Conservation (phyloP, 2,329 filamentous ascomycete genomes). For the Elsinoe necatrix region DNA sequence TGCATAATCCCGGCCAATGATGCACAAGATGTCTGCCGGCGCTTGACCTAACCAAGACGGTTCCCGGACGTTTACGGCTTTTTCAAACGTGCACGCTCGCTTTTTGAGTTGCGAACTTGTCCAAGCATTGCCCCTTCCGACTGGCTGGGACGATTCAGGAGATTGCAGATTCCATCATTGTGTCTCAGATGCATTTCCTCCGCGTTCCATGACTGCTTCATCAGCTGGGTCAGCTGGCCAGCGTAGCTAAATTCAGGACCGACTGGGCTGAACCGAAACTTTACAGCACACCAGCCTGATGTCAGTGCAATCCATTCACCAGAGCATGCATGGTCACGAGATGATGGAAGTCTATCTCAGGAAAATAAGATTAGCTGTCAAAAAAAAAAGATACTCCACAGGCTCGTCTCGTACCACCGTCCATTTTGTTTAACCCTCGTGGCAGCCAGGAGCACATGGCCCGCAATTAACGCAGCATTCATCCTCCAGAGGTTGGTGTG, state of each 20-base stretch:
- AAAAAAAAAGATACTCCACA: neutral
- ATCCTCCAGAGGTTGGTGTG: neutral
- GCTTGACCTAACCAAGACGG: neutral
- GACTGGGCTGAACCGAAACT: neutral
- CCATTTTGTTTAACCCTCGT: neutral
- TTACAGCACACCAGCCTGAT: neutral
- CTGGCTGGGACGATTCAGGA: conserved; percentile 13
- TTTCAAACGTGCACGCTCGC: conserved; percentile 6
- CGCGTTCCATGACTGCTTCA: conserved; percentile 12
- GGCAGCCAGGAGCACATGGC: conserved; percentile 3
- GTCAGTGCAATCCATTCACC: neutral
- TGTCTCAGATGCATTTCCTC: conserved; percentile 12
- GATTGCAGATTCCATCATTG: neutral
- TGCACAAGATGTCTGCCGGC: neutral
- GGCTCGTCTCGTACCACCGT: conserved; percentile 4
- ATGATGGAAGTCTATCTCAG: neutral
- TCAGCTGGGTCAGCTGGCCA: neutral
- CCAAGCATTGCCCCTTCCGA: conserved; percentile 14
- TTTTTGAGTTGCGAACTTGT: conserved; percentile 12
- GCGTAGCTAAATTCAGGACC: conserved; percentile 5
- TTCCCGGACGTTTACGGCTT: conserved; percentile 11
- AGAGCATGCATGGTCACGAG: neutral
- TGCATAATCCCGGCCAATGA: neutral
- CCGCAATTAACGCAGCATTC: neutral
- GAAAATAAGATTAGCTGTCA: neutral